Conservation (phyloP, 805 yeast species). For the Candida pseudofarinosa region DNA sequence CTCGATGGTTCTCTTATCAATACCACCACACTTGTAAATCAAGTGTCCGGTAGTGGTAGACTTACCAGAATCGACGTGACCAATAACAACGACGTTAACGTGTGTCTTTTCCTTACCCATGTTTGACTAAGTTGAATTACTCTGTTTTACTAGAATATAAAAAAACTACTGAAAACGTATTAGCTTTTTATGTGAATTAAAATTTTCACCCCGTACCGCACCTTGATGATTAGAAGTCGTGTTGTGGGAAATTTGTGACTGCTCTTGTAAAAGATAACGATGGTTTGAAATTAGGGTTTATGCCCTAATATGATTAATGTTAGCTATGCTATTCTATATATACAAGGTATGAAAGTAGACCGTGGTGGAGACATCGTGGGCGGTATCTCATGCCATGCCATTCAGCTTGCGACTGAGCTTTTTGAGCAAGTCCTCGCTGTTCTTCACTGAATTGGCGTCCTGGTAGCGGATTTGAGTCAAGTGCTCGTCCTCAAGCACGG, state of each 20-base stretch:
- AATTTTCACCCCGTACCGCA: background rate
- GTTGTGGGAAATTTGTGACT: background rate
- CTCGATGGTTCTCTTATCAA: slow-evolving; percentile 97
- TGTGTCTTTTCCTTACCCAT: slow-evolving; percentile 95
- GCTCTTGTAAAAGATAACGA: no score
- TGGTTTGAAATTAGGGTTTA: background rate
- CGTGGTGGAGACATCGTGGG: no score
- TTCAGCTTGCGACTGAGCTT: slow-evolving; percentile 9
- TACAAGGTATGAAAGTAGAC: no score
- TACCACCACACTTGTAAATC: slow-evolving; percentile 99
- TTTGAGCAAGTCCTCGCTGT: slow-evolving; percentile 14
- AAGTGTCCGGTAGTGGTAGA: slow-evolving; percentile 99
- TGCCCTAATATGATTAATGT: background rate
- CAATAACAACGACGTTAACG: slow-evolving; percentile 99
- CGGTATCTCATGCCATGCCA: no score
- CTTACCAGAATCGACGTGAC: slow-evolving; percentile 96
- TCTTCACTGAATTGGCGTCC: slow-evolving; percentile 16
- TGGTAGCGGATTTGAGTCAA: slow-evolving; percentile 21
- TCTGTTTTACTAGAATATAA: slow-evolving; percentile 2
- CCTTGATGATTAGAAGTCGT: background rate
- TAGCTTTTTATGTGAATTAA: background rate
- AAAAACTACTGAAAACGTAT: slow-evolving; percentile 3
- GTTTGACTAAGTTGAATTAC: slow-evolving; percentile 4
- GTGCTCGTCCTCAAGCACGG: slow-evolving; percentile 13
- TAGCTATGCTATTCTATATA: background rate